Base-by-base conservation (phyloP, 129 eudicot species). In the Flaveria sonorensis region DNA sequence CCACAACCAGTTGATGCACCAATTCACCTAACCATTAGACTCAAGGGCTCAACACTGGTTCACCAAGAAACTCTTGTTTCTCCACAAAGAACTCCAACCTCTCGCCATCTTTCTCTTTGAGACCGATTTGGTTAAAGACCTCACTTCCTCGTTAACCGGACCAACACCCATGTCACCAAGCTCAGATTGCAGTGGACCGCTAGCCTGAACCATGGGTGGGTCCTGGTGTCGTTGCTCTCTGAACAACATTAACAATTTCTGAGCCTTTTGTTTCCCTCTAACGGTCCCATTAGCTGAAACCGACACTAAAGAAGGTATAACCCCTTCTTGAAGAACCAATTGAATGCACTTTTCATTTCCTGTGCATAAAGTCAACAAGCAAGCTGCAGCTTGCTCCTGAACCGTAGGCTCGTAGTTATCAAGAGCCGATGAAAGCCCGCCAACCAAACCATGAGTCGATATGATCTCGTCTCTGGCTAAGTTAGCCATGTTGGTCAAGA, bases 271-370 rank as follows among this genome's bases (percentile, higher is more conserved):
- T 57, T 89, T 81, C 73, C 97, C 96, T 77, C 98, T 83, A 51
- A 72, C 81, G 6, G 96, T 88, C 62, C 98, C 98, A 53, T 87
- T 90, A 18, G 89, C 98, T 0, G 95, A 91, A 26, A 93, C 72
- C 30, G 97, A 87, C 26, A 93, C 98, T 76, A 93, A 70, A 7
- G 98, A 87, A 59, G 98, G 98, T 56, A 93, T 93, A 18, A 89
- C 97, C 46, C 98, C 98, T 82, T 93, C 98, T 80, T 89, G 96
- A 66, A 93, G 91, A 10, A 93, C 92, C 88, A 93, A 87, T 73
- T 93, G 89, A 67, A 88, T 82, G 79, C 97, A 93, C 67, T 71
- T 88, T 26, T 93, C 97, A 26, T 85, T 84, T 32, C 87, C 86
- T 12, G 83, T 90, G 70, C 97, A 93, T 36, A 93, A 48, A 67